Evolutionary conservation across 2,329 filamentous ascomycete species (phyloP).

Genomic region (Penicillium sp.): DNA sequence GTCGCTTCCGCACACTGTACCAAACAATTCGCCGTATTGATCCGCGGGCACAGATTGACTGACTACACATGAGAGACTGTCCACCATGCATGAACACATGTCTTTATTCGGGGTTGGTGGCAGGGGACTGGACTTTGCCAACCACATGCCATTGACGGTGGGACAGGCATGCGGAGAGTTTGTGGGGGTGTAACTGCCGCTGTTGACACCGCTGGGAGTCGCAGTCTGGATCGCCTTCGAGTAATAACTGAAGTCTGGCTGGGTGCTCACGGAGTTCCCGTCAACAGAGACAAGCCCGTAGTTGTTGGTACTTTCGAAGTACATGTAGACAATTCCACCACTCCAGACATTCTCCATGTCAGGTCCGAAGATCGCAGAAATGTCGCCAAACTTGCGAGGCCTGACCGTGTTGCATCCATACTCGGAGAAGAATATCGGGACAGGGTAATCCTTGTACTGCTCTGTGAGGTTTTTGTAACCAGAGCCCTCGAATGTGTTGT

Average conservation of each 20-base stretch:
- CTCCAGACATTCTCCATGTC: conserved; percentile 84
- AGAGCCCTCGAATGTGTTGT: conserved; percentile 71
- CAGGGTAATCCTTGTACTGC: conserved; percentile 82
- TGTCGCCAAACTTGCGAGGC: conserved; percentile 79
- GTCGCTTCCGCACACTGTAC: conserved; percentile 42
- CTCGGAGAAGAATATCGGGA: conserved; percentile 95
- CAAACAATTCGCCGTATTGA: conserved; percentile 66
- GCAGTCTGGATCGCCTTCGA: conserved; percentile 3
- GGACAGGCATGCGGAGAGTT: conserved; percentile 2
- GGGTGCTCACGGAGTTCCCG: conserved; percentile 60
- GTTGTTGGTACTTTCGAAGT: conserved; percentile 83
- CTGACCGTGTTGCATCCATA: conserved; percentile 83
- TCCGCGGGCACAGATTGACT: conserved; percentile 37
- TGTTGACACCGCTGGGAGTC: neutral
- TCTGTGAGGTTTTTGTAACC: conserved; percentile 76
- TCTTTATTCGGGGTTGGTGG: conserved; percentile 75
- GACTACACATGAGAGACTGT: conserved; percentile 67
- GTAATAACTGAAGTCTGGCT: conserved; percentile 2
- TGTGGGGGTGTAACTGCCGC: neutral
- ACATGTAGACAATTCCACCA: conserved; percentile 97
- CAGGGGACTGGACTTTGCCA: conserved; percentile 61
- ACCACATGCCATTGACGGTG: conserved; percentile 55
- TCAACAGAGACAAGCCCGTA: conserved; percentile 67
- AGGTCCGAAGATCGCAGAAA: conserved; percentile 70
- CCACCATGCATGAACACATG: conserved; percentile 81